phyloP scores from a whole-genome alignment of 495 filamentous ascomycete species.

The Penicillium psychrofluorescens region DNA sequence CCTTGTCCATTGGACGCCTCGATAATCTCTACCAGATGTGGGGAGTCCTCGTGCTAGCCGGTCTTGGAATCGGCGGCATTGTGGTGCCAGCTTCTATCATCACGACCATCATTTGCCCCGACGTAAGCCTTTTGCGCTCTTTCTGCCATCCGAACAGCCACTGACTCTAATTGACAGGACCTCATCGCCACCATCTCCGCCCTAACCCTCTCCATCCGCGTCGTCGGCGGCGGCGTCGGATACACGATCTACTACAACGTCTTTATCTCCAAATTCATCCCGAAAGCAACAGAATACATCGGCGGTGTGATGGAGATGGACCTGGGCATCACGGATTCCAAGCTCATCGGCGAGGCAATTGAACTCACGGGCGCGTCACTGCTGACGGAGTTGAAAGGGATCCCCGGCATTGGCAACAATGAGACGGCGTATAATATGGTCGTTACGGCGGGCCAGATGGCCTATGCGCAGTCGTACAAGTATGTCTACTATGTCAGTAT shows the following conservation, averaged over 20 bases:
- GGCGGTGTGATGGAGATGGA: slow-evolving; percentile 44
- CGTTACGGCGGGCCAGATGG: slow-evolving; percentile 53
- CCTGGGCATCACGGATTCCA: slow-evolving; percentile 45
- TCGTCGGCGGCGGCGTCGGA: slow-evolving; percentile 63
- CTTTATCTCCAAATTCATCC: slow-evolving; percentile 58
- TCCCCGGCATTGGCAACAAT: slow-evolving; percentile 52
- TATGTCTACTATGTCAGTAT: slow-evolving; percentile 64
- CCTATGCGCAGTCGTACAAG: slow-evolving; percentile 57
- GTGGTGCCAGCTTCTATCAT: slow-evolving; percentile 66
- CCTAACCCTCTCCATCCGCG: slow-evolving; percentile 65
- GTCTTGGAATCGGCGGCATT: slow-evolving; percentile 66
- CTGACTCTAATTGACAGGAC: slow-evolving; percentile 29
- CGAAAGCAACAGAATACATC: slow-evolving; percentile 43
- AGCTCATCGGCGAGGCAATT: slow-evolving; percentile 40
- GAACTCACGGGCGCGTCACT: slow-evolving; percentile 50
- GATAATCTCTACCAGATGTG: slow-evolving; percentile 59
- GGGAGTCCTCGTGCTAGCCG: slow-evolving; percentile 55
- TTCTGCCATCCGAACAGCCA: too few species aligned
- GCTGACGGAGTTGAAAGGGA: slow-evolving; percentile 39
- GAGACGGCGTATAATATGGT: slow-evolving; percentile 48
- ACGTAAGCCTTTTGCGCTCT: slow-evolving; percentile 23
- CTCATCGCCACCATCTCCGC: slow-evolving; percentile 68
- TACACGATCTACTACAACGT: slow-evolving; percentile 74
- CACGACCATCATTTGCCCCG: slow-evolving; percentile 65
- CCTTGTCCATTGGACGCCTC: slow-evolving; percentile 45